Conservation (phyloP, 192 early-diverging fungal genomes). For the Coemansia sp. region DNA sequence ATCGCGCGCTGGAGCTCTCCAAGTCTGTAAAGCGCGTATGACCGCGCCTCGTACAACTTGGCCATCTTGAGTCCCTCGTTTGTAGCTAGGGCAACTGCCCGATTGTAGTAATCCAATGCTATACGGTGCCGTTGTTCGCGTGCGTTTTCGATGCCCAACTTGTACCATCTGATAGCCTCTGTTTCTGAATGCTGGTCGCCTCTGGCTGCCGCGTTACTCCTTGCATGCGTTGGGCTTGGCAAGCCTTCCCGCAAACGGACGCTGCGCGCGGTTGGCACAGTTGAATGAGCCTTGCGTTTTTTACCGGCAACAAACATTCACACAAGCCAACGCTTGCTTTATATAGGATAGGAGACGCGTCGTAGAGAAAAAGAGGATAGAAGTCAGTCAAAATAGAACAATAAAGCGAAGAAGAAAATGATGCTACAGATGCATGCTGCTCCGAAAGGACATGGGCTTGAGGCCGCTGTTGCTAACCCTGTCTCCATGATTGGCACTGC, state of each 20-base stretch:
- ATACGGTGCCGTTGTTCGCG: conserved; percentile 24
- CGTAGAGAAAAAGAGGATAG: neutral
- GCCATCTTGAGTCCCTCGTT: conserved; percentile 21
- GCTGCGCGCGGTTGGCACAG: neutral
- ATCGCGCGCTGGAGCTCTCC: conserved; percentile 32
- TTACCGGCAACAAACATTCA: conserved; percentile 26
- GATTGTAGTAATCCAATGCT: conserved; percentile 36
- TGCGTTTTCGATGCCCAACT: conserved; percentile 27
- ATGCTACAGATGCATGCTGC: neutral
- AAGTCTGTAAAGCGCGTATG: conserved; percentile 31
- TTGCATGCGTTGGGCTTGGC: neutral
- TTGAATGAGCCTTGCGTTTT: conserved; percentile 20
- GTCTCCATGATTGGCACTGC: neutral
- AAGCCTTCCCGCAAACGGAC: neutral
- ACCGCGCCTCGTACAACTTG: conserved; percentile 26
- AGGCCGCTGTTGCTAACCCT: conserved; percentile 5
- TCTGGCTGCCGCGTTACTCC: neutral
- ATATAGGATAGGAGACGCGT: neutral
- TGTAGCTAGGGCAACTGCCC: conserved; percentile 26
- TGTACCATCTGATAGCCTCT: conserved; percentile 10
- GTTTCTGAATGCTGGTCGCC: neutral
- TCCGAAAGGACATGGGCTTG: conserved; percentile 36
- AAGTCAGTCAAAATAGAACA: conserved; percentile 6
- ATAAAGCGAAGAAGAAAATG: conserved; percentile 3
- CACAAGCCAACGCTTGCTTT: no score